Evolutionary conservation across 768 basidiomycete species (phyloP), one percentile per base, ranked within the genome.

Genomic region (Astraeus odoratus): DNA sequence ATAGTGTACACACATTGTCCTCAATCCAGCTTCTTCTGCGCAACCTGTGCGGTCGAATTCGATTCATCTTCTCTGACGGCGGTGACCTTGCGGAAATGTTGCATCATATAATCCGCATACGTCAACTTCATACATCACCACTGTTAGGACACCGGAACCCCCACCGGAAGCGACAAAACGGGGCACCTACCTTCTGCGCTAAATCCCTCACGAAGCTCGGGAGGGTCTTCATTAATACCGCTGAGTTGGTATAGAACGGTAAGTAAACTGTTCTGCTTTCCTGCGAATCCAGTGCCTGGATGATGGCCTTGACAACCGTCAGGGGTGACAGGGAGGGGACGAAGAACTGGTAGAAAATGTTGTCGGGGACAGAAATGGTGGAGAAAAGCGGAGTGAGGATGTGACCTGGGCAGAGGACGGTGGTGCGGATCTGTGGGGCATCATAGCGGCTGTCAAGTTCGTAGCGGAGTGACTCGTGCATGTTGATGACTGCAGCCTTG

Each of bases 381-480:
- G 80, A 74, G 67, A 97, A 98, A 58, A 98, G 74, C 2, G 76
- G 73, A 0, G 94, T 95, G 35, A 73, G 63, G 56, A 91, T 71
- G 59, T 89, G 85, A 1, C 89, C 88, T 1, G 95, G 83, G 43
- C 82, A 72, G 48, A 98, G 65, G 18, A 97, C 73, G 3, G 91
- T 93, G 8, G 92, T 95, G n/a, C 89, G 84, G 63, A 99, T 80
- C 34, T 69, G 62, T 1, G 86, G 86, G 24, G 80, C 72, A 43
- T 49, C 59, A 42, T 62, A 86, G 84, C 74, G 69, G 35, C 83
- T 79, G 60, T 93, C 86, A 15, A 98, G 78, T 61, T 99, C 95
- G 54, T 82, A 86, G 42, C 91, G 77, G 42, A 99, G 73, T 12
- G 86, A 83, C 52, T 93, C 86, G 53, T 95, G 81, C 36, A 97